Conservation (phyloP, 441 rosid genomes). For the Pelargonium fulgidum region DNA sequence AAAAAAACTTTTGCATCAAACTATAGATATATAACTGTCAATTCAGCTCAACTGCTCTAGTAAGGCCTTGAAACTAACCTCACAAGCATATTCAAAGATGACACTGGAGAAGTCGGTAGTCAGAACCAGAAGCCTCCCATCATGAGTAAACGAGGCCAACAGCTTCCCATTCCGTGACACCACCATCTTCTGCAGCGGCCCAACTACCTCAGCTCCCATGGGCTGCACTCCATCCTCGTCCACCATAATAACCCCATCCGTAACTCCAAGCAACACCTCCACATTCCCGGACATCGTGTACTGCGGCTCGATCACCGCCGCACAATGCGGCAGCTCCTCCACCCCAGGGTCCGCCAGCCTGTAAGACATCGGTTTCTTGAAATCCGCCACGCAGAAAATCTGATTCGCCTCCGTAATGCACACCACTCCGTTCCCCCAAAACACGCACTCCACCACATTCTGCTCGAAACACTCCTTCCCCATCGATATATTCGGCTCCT, state of each 20-base stretch:
- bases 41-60: too few species aligned
- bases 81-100: slow-evolving; percentile 61
- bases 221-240: slow-evolving; percentile 80
- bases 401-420: slow-evolving; percentile 76
- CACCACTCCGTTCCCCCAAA: slow-evolving; percentile 90
- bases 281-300: slow-evolving; percentile 78
- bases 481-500: slow-evolving; percentile 66
- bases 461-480: slow-evolving; percentile 88
- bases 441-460: slow-evolving; percentile 82
- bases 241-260: slow-evolving; percentile 52
- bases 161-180: slow-evolving; percentile 73
- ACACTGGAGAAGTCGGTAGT: slow-evolving; percentile 45
- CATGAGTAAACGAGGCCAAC: slow-evolving; percentile 84
- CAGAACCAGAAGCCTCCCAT: slow-evolving; percentile 70
- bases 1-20: too few species aligned
- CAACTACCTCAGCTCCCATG: slow-evolving; percentile 46
- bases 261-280: slow-evolving; percentile 65
- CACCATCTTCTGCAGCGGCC: slow-evolving; percentile 74
- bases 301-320: slow-evolving; percentile 88
- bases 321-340: slow-evolving; percentile 57
- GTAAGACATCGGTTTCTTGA: slow-evolving; percentile 54
- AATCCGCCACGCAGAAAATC: slow-evolving; percentile 63
- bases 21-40: background rate
- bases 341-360: slow-evolving; percentile 53
- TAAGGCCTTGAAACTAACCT: slow-evolving; percentile 37